Percentiles rank a stretch among this genome's conserved stretches.
These are phyloP conservation scores for Fagus crenata DNA, from an alignment of 306 rosid genomes.

Conservation along the genomic window DNA sequence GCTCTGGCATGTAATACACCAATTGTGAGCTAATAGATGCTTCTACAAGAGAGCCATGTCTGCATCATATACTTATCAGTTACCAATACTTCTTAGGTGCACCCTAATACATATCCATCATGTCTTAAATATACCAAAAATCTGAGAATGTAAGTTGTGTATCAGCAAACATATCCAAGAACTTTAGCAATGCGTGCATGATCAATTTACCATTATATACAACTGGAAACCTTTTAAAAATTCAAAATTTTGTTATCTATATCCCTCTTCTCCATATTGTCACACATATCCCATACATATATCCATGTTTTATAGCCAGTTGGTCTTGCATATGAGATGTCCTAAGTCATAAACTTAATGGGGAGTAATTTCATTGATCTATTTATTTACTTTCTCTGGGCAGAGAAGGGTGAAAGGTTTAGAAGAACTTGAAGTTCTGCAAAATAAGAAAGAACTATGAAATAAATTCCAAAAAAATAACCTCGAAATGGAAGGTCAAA, in stretches of 20 bases:
- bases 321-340: background rate
- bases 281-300: background rate
- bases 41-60: slow-evolving; percentile 3
- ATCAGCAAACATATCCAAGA: background rate
- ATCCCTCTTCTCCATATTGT: background rate
- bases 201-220: too few species aligned
- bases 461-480: too few species aligned
- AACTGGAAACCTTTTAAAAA: background rate
- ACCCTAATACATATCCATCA: background rate
- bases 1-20: background rate
- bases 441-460: background rate
- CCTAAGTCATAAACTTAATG: background rate
- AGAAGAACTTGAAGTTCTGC: background rate
- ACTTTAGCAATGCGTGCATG: too few species aligned
- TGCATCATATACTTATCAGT: background rate
- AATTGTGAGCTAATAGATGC: background rate
- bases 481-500: background rate
- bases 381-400: background rate
- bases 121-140: background rate
- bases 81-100: background rate
- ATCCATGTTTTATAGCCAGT: background rate
- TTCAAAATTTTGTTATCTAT: background rate
- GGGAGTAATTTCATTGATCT: background rate
- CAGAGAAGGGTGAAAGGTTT: background rate
- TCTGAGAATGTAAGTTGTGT: background rate